Percentiles rank a stretch among this genome's conserved stretches.
Evolutionary conservation across 805 yeast species (phyloP).

Genomic region (Kuraishia hungarica): DNA sequence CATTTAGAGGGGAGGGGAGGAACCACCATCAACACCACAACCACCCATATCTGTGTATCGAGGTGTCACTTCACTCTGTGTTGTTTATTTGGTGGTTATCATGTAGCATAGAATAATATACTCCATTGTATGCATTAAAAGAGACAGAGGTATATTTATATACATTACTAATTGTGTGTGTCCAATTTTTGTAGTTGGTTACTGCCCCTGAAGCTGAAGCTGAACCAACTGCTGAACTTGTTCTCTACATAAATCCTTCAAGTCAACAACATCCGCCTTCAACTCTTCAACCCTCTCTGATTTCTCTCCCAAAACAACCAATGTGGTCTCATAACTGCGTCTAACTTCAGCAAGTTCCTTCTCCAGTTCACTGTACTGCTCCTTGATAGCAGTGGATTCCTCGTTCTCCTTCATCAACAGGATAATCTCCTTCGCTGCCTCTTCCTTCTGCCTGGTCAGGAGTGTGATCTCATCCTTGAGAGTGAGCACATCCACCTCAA

Average conservation of each 20-base stretch:
- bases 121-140: not conserved
- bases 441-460: constrained; percentile 49
- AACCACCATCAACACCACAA: too few relatives aligned
- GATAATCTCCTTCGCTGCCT: constrained; percentile 61
- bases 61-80: too few relatives aligned
- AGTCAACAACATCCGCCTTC: constrained; percentile 78
- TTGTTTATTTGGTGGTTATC: not conserved
- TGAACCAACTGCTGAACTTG: constrained; percentile 87
- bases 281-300: constrained; percentile 80
- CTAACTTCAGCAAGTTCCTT: constrained; percentile 27
- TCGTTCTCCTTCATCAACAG: constrained; percentile 49
- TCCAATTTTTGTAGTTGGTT: constrained; percentile 18
- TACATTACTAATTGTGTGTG: not conserved
- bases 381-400: constrained; percentile 24
- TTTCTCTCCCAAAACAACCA: constrained; percentile 78
- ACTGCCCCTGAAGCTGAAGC: too few relatives aligned
- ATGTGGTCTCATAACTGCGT: constrained; percentile 36
- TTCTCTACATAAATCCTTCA: constrained; percentile 72
- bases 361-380: constrained; percentile 23
- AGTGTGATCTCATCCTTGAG: constrained; percentile 53
- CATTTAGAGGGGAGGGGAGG: too few relatives aligned
- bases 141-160: too few relatives aligned
- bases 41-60: too few relatives aligned
- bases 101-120: not conserved
- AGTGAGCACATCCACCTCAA: constrained; percentile 70